Evolutionary conservation across 2,329 filamentous ascomycete genomes (phyloP).

Genomic region (Fusarium palustre): DNA sequence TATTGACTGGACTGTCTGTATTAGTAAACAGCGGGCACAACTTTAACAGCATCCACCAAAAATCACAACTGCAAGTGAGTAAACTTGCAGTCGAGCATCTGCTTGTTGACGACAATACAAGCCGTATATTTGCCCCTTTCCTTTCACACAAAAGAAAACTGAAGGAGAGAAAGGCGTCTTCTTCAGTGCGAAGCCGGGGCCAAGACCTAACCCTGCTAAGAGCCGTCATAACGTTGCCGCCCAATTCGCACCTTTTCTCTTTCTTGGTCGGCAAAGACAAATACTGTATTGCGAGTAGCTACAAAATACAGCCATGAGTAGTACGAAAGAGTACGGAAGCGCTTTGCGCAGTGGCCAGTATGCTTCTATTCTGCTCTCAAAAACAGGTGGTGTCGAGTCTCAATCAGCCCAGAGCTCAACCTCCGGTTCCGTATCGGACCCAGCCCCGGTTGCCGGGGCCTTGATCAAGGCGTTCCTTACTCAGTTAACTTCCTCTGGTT

Average conservation of each 20-base stretch:
- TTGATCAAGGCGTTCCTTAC: constrained; percentile 39
- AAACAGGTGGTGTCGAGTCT: constrained; percentile 16
- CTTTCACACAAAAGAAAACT: background rate
- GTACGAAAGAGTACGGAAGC: constrained; percentile 23
- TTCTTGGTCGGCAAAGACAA: background rate
- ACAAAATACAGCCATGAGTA: constrained; percentile 14
- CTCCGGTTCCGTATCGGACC: constrained; percentile 37
- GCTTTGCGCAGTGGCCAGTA: constrained; percentile 44
- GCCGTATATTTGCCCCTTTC: background rate
- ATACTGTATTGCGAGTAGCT: background rate
- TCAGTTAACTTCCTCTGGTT: constrained; percentile 15
- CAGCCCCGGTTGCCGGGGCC: constrained; percentile 39
- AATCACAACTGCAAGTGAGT: constrained; percentile 9
- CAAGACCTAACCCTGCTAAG: constrained; percentile 41
- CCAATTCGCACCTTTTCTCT: constrained; percentile 12
- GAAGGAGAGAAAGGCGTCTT: background rate
- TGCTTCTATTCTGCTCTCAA: constrained; percentile 42
- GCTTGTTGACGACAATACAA: background rate
- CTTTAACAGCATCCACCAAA: constrained; percentile 32
- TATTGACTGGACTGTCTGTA: constrained; percentile 9
- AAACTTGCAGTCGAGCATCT: background rate
- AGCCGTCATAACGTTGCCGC: constrained; percentile 28
- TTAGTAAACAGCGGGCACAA: constrained; percentile 40
- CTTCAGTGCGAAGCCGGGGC: constrained; percentile 22
- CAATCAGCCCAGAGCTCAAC: constrained; percentile 33